Percentiles rank a stretch among this genome's conserved stretches.
Conservation (phyloP, 129 eudicot genomes). For the Escallonia herrerae region DNA sequence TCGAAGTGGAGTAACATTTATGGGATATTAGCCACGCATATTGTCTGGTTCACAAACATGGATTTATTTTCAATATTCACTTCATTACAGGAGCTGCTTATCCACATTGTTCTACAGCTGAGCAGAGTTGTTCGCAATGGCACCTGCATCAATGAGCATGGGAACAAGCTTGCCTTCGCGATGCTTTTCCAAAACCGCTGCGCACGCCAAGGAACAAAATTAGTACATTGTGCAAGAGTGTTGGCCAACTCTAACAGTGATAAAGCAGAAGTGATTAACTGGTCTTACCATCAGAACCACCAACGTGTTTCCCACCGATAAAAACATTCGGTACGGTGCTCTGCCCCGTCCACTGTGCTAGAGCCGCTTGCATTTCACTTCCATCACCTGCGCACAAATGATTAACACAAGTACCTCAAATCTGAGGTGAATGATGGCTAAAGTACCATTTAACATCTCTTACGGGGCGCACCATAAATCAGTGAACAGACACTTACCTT, state of each 20-base stretch:
- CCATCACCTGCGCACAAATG: conserved; percentile 25
- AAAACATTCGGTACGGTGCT: no score
- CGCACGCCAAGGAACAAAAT: conserved; percentile 5
- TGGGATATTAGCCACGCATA: background rate
- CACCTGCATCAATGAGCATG: no score
- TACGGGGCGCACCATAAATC: background rate
- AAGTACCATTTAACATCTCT: background rate
- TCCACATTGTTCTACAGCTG: conserved; percentile 7
- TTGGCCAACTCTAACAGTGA: background rate
- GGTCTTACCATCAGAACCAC: conserved; percentile 25
- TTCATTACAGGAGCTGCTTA: background rate
- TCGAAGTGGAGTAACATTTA: no score
- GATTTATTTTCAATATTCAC: background rate
- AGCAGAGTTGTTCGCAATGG: no score
- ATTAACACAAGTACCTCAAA: background rate
- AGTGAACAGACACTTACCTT: conserved; percentile 21
- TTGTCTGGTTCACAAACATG: background rate
- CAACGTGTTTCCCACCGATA: no score
- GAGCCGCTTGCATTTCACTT: conserved; percentile 1
- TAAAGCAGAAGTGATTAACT: background rate
- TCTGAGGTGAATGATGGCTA: background rate
- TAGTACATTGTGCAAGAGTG: background rate
- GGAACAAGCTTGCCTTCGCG: no score
- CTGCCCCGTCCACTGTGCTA: conserved; percentile 53
- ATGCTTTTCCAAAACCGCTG: conserved; percentile 44